Base-by-base conservation (phyloP, 139 green algal species). In the Edaphochlamys debaryana region DNA sequence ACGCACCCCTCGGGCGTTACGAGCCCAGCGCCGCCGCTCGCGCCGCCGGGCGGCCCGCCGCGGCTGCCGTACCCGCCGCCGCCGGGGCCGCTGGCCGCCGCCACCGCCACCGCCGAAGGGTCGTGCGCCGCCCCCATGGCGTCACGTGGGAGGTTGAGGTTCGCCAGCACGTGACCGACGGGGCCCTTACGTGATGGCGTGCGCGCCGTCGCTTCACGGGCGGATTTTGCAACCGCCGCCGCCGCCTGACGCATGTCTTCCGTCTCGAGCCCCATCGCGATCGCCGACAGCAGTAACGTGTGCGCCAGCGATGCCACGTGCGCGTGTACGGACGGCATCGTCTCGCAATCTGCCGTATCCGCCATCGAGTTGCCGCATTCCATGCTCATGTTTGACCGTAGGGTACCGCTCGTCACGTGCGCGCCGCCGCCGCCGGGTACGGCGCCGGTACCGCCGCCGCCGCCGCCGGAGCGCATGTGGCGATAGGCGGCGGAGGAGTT, bases 231-330 rank as follows among this genome's bases (percentile, higher is more conserved):
- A n/a, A n/a, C n/a, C n/a, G n/a, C n/a, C n/a, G n/a, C n/a, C n/a
- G n/a, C n/a, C n/a, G n/a, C n/a, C n/a, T n/a, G n/a, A n/a, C n/a
- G 45, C 11, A 13, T 54, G 45, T 54, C 45, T 13, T 54, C 45
- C 13, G 45, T 54, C 45, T 52, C 52, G 4, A 29, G 25, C 32
- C 22, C 52, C 34, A 37, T 36, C 29, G 42, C 42, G 42, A 32
- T 68, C 34, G 56, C 67, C 4, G 52, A n/a, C 56, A 80, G 67
- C n/a, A 80, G 40, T 30, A 80, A 29, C 40, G 73, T 80, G 73
- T 80, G 56, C 38, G 73, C 73, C 56, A 69, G 38, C 34, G 73
- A 80, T 13, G 73, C 60, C 11, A 80, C 38, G 73, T 80, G 73
- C 1, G 73, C 56, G 38, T 80, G 73, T 22, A 80, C 56, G 25